Evolutionary conservation across 192 early-diverging fungal species (phyloP), one percentile per base, ranked within the genome.

Genomic region (Backusella parvicylindrica): DNA sequence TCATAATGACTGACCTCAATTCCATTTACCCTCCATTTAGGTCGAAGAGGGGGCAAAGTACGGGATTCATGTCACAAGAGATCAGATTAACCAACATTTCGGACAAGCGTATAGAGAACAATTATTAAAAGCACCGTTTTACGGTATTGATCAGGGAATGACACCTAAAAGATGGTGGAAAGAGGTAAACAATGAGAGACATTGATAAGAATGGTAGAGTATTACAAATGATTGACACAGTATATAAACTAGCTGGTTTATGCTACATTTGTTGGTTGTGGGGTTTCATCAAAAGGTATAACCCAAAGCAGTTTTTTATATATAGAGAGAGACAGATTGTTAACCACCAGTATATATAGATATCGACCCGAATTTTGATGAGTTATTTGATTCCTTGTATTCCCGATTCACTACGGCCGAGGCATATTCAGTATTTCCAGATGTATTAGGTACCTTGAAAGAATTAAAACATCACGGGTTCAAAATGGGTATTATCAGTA

Each of bases 401-500:
- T 73, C 84, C 12, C 50, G 79, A 21, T 91, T 91, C 64, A 73
- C 71, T 28, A 83, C 82, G 1, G 74, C 77, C 7, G 73, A 84
- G 31, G 87, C 84, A 11, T 91, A 91, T 77, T 71, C 67, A 2
- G 75, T 91, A 74, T 91, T 82, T 69, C 77, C 77, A 5, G 90
- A 91, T 31, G 86, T 87, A 21, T 71, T 80, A 9, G 37, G 60
- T 18, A 78, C 87, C 11, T 75, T 91, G 13, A 66, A 75, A 50
- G 80, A 86, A 71, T 64, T 91, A 50, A 75, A 80, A 21, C 71
- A 75, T 9, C 78, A 77, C 18, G 85, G 84, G 0, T 76, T 91
- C 31, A 85, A 79, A 35, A 70, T 87, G 37, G 90, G 90, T 2
- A 83, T 91, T 7, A 80, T 91, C 21, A 86, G 86, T 65, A 91